Evolutionary conservation across 805 yeast species (phyloP), one percentile per base, ranked within the genome.

Genomic region (Metschnikowia corniflorae): DNA sequence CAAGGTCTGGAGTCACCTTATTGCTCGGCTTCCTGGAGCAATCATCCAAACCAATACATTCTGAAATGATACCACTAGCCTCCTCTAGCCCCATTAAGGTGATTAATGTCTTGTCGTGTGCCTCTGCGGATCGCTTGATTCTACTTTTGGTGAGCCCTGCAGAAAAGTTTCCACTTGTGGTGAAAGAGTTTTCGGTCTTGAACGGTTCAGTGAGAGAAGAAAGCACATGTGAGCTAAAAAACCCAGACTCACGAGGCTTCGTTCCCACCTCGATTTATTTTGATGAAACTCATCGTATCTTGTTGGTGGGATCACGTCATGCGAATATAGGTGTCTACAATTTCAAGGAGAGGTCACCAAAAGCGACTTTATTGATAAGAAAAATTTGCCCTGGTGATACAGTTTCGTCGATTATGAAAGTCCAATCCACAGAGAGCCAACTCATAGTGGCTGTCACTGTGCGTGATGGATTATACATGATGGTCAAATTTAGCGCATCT

Each of bases 261-360:
- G 32, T 15, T 6, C 46, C 41, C 10, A 78, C 91, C 0, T 72
- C 80, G n/a, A 52, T 81, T 18, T 67, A 60, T 16, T 58, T 68
- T 24, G 77, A 73, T 44, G 40, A 54, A 2, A 45, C 12, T 0
- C 61, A 60, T 26, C 53, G 60, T 14, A 63, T 66, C 57, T 50
- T 86, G 1, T 50, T 82, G 13, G 58, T 87, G 14, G 94, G 93
- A 0, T 83, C 93, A 3, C 65, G 95, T 43, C 77, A 73, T 50
- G 84, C 86, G 12, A 75, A 85, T 0, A 26, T 87, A 4, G 77
- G 80, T 2, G 54, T 80, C 1, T 84, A 75, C 47, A 65, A 72
- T 29, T 47, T 78, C 15, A 24, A 38, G 5, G 37, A 22, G 19
- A 16, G 4, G 3, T 12, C 21, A 49, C 53, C 26, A 40, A 59